These are phyloP conservation scores for sunflower (Helianthus annuus) DNA, from an alignment of 129 eudicot genomes.

Conservation along the genomic window DNA sequence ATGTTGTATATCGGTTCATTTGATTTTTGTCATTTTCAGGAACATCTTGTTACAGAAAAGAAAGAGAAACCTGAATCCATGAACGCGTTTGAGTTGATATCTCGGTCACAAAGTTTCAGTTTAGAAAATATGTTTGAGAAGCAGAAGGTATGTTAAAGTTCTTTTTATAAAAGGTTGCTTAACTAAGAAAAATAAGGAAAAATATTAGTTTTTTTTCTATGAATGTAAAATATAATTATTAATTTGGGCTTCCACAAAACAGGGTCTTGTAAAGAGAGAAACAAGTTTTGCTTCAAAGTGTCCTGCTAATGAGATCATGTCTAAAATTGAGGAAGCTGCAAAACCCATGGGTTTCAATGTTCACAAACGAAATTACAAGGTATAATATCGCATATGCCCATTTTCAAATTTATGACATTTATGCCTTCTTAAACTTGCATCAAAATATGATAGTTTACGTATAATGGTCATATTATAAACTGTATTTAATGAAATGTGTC, in stretches of 20 bases:
- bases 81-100: slow-evolving; percentile 92
- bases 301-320: slow-evolving; percentile 83
- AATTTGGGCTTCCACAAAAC: slow-evolving; percentile 17
- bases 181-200: background rate
- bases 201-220: background rate
- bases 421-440: background rate
- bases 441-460: background rate
- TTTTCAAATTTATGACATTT: background rate
- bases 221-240: background rate
- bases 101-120: slow-evolving; percentile 79
- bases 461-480: background rate
- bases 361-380: slow-evolving; percentile 83
- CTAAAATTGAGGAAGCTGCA: slow-evolving; percentile 92
- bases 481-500: background rate
- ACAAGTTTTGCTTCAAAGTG: slow-evolving; percentile 78
- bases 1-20: background rate
- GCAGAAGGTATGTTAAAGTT: slow-evolving; percentile 53
- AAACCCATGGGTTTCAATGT: slow-evolving; percentile 87
- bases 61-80: slow-evolving; percentile 92
- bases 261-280: slow-evolving; percentile 77
- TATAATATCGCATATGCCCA: background rate
- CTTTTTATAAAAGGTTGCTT: background rate
- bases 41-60: slow-evolving; percentile 83
- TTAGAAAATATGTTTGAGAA: slow-evolving; percentile 80
- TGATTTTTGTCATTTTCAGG: slow-evolving; percentile 42